Percentiles rank a stretch among this genome's conserved stretches.
Evolutionary conservation across 257 asterid species (phyloP).

Genomic region (Anisodus acutangulus): DNA sequence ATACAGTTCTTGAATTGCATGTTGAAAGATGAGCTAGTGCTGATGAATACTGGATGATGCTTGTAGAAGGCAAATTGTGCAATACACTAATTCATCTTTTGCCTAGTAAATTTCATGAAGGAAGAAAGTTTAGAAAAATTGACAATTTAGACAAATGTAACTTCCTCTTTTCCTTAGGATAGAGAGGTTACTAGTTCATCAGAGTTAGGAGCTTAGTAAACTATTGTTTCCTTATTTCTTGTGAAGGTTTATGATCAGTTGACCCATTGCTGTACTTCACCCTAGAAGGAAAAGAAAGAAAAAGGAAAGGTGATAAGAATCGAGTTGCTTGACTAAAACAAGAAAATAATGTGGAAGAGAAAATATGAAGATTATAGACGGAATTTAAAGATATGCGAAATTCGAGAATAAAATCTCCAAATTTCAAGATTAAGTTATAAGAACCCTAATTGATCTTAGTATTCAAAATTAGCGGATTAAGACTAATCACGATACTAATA

Average conservation of each 20-base stretch:
- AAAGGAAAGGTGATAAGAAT: not conserved
- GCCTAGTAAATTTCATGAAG: not conserved
- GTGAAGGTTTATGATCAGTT: not conserved
- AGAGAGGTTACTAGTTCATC: slow-evolving; percentile 2
- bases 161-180: slow-evolving; percentile 3
- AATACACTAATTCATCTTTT: slow-evolving; percentile 8
- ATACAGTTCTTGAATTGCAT: not conserved
- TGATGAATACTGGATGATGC: not conserved
- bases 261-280: not conserved
- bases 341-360: too few species aligned
- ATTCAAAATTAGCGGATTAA: too few species aligned
- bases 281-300: not conserved
- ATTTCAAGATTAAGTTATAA: too few species aligned
- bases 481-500: too few species aligned
- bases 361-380: too few species aligned
- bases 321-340: too few species aligned
- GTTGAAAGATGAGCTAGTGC: slow-evolving; percentile 20
- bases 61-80: not conserved
- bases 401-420: too few species aligned
- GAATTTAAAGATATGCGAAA: too few species aligned
- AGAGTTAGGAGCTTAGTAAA: not conserved
- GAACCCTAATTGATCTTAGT: too few species aligned
- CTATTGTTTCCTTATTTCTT: not conserved
- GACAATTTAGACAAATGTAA: slow-evolving; percentile 3
- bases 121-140: slow-evolving; percentile 3